Percentiles rank a stretch among this genome's conserved stretches.
Evolutionary conservation across 1,284 basidiomycete genomes (phyloP).

Genomic region (Malassezia brasiliensis): DNA sequence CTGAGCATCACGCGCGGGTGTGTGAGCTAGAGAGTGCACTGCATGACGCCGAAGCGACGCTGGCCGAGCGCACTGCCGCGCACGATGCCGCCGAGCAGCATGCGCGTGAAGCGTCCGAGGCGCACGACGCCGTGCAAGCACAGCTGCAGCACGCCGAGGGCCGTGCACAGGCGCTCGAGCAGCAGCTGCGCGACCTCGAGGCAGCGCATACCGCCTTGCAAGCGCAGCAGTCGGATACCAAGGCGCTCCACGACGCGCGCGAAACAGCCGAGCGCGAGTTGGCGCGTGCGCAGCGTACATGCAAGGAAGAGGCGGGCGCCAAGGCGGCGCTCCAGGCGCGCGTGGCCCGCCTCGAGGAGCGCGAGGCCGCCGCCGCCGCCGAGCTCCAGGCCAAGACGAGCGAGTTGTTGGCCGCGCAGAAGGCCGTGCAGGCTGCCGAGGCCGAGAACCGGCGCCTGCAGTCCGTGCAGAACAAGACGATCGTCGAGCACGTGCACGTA

Average conservation of each 20-base stretch:
- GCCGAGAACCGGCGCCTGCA: slow-evolving; percentile 51
- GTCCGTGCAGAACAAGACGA: slow-evolving; percentile 86
- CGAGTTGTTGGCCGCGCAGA: slow-evolving; percentile 35
- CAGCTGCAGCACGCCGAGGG: not conserved
- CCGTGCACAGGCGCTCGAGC: not conserved
- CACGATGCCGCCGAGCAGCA: not conserved
- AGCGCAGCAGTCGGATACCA: slow-evolving; percentile 55
- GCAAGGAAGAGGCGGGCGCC: slow-evolving; percentile 60
- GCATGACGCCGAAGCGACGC: not conserved
- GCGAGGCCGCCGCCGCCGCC: slow-evolving; percentile 40
- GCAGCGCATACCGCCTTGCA: slow-evolving; percentile 4
- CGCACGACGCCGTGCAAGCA: not conserved
- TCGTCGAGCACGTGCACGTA: slow-evolving; percentile 96
- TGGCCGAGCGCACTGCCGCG: not conserved
- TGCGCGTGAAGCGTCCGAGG: not conserved
- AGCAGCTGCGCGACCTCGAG: slow-evolving; percentile 45
- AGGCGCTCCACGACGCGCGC: slow-evolving; percentile 55
- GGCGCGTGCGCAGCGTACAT: slow-evolving; percentile 62
- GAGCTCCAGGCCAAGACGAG: not conserved
- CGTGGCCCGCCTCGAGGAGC: not conserved
- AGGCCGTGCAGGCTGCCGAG: slow-evolving; percentile 43
- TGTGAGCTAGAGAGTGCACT: not conserved
- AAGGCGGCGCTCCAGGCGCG: not conserved
- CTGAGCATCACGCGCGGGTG: not conserved
- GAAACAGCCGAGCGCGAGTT: slow-evolving; percentile 49